phyloP scores from a whole-genome alignment of 139 green algal genomes.

The Mychonastes homosphaera region DNA sequence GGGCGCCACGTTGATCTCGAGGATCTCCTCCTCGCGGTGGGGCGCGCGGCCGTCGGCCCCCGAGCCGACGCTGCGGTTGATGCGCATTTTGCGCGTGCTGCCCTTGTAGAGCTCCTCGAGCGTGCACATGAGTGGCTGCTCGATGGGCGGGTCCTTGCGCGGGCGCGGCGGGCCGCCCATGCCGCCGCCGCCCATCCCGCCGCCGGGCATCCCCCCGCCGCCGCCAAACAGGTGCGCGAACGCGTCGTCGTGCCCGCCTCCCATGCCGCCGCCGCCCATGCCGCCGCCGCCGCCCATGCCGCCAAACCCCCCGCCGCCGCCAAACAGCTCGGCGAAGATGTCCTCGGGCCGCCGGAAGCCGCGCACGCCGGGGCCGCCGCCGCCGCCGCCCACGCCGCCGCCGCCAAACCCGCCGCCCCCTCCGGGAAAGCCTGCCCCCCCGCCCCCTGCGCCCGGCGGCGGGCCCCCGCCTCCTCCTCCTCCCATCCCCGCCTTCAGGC shows the following conservation, averaged over 20 bases:
- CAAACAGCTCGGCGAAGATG: conserved; percentile 72
- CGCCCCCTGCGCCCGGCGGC: conserved; percentile 12
- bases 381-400: neutral
- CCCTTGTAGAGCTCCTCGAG: conserved; percentile 67
- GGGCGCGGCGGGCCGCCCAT: conserved; percentile 20
- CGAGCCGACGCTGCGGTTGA: conserved; percentile 18
- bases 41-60: neutral
- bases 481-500: conserved; percentile 55
- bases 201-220: conserved; percentile 7
- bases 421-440: neutral
- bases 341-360: conserved; percentile 54
- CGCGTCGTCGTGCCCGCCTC: neutral
- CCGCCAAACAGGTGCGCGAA: conserved; percentile 1
- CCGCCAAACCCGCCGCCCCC: conserved; percentile 22
- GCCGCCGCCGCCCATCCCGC: conserved; percentile 13
- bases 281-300: too few species aligned
- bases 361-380: conserved; percentile 21
- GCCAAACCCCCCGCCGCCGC: conserved; percentile 26
- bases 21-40: conserved; percentile 52
- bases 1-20: conserved; percentile 81
- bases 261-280: too few species aligned
- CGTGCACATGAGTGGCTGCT: conserved; percentile 42
- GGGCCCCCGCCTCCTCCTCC: conserved; percentile 4
- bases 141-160: conserved; percentile 44
- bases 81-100: conserved; percentile 47